Evolutionary conservation across 2,329 filamentous ascomycete species (phyloP).

Genomic region (Botrytis elliptica): DNA sequence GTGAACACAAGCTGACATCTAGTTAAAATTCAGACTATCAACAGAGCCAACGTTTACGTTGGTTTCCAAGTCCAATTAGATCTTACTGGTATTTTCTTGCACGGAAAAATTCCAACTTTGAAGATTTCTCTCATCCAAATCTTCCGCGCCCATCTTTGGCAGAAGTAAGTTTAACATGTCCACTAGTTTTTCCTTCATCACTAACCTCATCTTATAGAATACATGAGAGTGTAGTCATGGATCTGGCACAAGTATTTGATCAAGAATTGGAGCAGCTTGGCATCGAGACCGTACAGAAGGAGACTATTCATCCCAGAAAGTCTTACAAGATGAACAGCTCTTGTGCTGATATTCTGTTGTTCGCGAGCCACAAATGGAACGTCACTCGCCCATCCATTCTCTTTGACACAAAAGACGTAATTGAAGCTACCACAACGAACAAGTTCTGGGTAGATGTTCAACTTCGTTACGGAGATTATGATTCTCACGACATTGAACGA

Average conservation of each 20-base stretch:
- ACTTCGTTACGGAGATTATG: constrained; percentile 94
- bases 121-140: constrained; percentile 99
- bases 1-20: constrained; percentile 2
- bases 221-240: constrained; percentile 98
- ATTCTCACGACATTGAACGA: constrained; percentile 97
- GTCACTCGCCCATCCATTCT: constrained; percentile 89
- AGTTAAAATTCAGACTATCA: constrained; percentile 64
- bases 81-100: constrained; percentile 96
- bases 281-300: constrained; percentile 97
- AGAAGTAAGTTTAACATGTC: constrained; percentile 58
- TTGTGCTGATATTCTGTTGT: constrained; percentile 93
- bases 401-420: constrained; percentile 94
- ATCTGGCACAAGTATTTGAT: constrained; percentile 96
- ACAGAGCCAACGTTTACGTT: constrained; percentile 95
- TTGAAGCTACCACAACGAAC: constrained; percentile 91
- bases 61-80: constrained; percentile 99
- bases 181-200: neutral
- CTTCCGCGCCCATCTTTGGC: constrained; percentile 99
- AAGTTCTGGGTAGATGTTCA: constrained; percentile 99
- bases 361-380: constrained; percentile 98
- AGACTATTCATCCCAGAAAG: constrained; percentile 98
- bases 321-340: constrained; percentile 99
- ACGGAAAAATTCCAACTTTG: constrained; percentile 96
- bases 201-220: constrained; percentile 48
- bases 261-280: constrained; percentile 93